Base-by-base conservation (phyloP, 352 stramenopile genomes). In the Globisporangium nodosum region DNA sequence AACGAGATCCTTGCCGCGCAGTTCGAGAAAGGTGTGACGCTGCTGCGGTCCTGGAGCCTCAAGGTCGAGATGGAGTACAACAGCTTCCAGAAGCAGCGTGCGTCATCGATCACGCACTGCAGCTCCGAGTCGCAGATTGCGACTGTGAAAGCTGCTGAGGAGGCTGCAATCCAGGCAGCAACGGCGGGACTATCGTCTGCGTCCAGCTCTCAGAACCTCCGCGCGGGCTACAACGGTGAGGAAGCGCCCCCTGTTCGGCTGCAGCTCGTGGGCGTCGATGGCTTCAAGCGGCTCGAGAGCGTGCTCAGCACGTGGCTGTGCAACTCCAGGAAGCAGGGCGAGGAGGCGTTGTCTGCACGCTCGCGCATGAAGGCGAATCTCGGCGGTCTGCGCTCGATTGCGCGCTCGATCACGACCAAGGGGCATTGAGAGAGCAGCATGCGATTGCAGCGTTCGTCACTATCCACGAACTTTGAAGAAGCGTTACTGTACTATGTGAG, bases 51-150 rank as follows among this genome's bases (percentile, higher is more conserved):
- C 3, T 88, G 73, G 73, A 72, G 56, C n/a, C 61, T 73, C 5
- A 63, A 69, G 27, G 49, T 80, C 21, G 78, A 88, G 59, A 72
- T 72, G 43, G 70, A 78, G 52, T 88, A 82, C 64, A 85, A 85
- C 59, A 35, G 5, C 48, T 45, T 27, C 15, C 16, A 11, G 8
- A 43, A 40, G 37, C 4, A 46, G n/a, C 13, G 33, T n/a, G 43
- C 5, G 43, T 49, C 39, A 20, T 39, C 54, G 40, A 31, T 51
- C 24, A 31, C 11, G 18, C 46, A 50, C 3, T 4, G 47, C 1
- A 49, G 7, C 35, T 61, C 47, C 15, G 46, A 49, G 12, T 49
- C 55, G 12, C 55, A 54, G 15, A 24, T 49, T 8, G 27, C 35
- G 20, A 12, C 27, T 8, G 13, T 12, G 48, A 39, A 37, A 21